Base-by-base conservation (phyloP, 2,329 filamentous ascomycete genomes). In the Cercospora zeina region DNA sequence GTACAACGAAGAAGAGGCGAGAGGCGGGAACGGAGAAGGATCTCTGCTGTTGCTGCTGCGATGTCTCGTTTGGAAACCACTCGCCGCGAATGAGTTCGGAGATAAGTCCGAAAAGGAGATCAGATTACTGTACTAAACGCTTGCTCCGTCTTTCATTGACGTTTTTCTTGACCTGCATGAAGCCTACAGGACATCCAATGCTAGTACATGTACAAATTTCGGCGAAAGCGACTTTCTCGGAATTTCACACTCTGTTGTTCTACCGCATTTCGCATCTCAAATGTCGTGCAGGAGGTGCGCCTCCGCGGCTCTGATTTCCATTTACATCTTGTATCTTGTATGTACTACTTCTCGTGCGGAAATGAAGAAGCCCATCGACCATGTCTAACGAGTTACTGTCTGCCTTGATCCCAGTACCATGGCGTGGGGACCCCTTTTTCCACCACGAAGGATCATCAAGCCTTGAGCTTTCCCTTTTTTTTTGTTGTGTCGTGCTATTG, bases 11-110 rank as follows among this genome's bases (percentile, higher is more conserved):
- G 24, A 21, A 45, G 47, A 14, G 49, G 11, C 1, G 2, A 24
- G 33, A 42, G 30, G 31, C 11, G 39, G 30, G 55, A 58, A n/a
- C 47, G 47, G 19, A 51, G 47, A 19, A 51, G 24, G 47, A 19
- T 21, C 39, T 45, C 39, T 45, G 39, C 39, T 45, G 39, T 16
- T 45, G 24, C 24, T 27, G 6, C 39, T 45, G 39, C 39, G 4
- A 24, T 13, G 10, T 45, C 39, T 19, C 11, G 21, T 45, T 45
- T 45, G 16, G 39, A 10, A 45, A 19, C 39, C 9, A 19, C 6
- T 4, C 19, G 39, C 3, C 16, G 19, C 19, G 39, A 45, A 45
- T 45, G 39, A 45, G 16, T 13, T 45, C 39, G 19, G 39, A 45
- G 16, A 45, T 16, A 45, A 45, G 39, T 16, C 39, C 39, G 39